Conservation (phyloP, 192 early-diverging fungal genomes). For the Glomus cerebriforme region DNA sequence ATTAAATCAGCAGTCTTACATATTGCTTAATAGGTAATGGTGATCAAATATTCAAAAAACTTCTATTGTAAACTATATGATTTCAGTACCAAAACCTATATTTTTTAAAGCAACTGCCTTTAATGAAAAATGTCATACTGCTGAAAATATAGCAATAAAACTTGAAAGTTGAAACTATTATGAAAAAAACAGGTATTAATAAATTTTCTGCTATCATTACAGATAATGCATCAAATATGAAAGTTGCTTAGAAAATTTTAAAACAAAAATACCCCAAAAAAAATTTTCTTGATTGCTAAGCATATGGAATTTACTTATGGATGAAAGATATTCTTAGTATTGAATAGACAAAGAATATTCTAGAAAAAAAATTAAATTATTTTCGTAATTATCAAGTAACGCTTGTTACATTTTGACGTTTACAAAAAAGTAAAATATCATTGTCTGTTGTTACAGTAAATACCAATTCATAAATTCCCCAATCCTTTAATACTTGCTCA, state of each 20-base stretch:
- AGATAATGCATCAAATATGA: constrained; percentile 3
- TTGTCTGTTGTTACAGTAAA: too few species aligned
- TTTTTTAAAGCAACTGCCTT: too few species aligned
- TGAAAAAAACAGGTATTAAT: neutral
- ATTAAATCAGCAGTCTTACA: neutral
- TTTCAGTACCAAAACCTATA: too few species aligned
- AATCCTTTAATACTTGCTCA: too few species aligned
- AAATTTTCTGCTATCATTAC: neutral
- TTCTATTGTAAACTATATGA: too few species aligned
- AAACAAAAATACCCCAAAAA: neutral
- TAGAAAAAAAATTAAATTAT: neutral
- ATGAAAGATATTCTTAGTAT: constrained; percentile 5
- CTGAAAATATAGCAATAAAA: neutral
- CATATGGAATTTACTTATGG: neutral
- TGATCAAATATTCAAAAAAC: neutral
- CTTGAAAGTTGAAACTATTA: neutral
- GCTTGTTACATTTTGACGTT: neutral
- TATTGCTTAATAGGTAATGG: neutral
- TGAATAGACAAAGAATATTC: neutral
- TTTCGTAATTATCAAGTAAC: neutral
- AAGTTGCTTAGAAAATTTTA: neutral
- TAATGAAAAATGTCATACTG: neutral
- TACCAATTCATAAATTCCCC: too few species aligned
- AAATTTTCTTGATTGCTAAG: neutral
- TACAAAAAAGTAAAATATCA: neutral